These are phyloP conservation scores for Xerophyta viscosa DNA, from an alignment of 106 monocot genomes.

Conservation along the genomic window DNA sequence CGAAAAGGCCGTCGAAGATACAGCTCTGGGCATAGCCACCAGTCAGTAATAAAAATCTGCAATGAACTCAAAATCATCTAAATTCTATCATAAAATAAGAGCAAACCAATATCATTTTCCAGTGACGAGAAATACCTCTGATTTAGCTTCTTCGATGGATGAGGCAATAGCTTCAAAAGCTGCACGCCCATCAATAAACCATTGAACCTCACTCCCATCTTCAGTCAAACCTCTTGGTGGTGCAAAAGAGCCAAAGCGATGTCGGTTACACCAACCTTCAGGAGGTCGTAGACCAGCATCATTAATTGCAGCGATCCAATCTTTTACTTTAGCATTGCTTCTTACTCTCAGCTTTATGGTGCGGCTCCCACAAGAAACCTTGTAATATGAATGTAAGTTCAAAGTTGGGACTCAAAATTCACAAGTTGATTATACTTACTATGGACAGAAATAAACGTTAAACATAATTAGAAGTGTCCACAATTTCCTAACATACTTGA, in stretches of 20 bases:
- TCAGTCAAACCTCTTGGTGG: conserved; percentile 82
- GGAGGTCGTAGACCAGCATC: conserved; percentile 77
- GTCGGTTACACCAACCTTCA: conserved; percentile 91
- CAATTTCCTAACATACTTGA: no score
- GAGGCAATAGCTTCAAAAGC: conserved; percentile 93
- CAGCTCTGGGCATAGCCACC: conserved; percentile 98
- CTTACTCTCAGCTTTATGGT: conserved; percentile 58
- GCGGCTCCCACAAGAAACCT: conserved; percentile 85
- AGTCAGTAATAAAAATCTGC: conserved; percentile 96
- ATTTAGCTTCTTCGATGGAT: conserved; percentile 92
- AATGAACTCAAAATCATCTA: conserved; percentile 11
- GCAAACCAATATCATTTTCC: no score
- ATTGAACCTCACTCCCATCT: conserved; percentile 78
- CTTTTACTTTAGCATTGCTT: conserved; percentile 70
- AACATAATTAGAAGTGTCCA: background rate
- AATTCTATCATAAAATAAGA: background rate
- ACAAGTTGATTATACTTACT: conserved; percentile 18
- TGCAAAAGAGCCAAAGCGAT: conserved; percentile 92
- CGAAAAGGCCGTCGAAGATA: conserved; percentile 84
- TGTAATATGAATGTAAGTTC: no score
- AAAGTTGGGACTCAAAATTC: conserved; percentile 18
- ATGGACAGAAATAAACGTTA: background rate
- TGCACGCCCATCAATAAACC: conserved; percentile 96
- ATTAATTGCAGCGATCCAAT: conserved; percentile 93
- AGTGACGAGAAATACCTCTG: conserved; percentile 48